Conservation (phyloP, 345 rosid species). For the Eucalyptus sp. region DNA sequence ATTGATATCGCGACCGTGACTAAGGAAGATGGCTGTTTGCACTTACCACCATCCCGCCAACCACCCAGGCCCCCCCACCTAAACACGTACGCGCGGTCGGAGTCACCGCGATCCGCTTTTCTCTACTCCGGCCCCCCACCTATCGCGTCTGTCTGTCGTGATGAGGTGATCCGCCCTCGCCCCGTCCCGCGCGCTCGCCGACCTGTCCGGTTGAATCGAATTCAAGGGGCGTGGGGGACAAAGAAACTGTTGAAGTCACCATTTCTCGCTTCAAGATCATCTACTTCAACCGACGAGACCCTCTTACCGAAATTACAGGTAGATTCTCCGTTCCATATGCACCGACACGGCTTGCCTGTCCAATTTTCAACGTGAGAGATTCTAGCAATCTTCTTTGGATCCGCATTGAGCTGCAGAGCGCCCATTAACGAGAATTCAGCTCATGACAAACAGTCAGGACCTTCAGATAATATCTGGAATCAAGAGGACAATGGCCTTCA, state of each 20-base stretch:
- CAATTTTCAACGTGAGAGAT: not conserved
- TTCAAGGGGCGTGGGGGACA: too few species aligned
- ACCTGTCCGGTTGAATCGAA: not conserved
- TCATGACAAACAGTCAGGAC: not conserved
- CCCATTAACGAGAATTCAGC: not conserved
- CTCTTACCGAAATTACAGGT: not conserved
- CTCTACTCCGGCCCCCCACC: not conserved
- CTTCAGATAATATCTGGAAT: not conserved
- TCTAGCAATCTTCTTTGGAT: not conserved
- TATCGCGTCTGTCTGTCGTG: not conserved
- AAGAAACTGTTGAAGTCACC: too few species aligned
- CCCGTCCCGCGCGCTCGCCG: not conserved
- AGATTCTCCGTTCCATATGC: not conserved
- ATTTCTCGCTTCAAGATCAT: not conserved
- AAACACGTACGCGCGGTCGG: not conserved
- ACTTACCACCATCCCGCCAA: not conserved
- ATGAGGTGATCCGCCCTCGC: not conserved
- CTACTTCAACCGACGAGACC: not conserved
- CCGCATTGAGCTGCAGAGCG: not conserved
- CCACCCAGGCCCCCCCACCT: not conserved
- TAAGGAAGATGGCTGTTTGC: not conserved
- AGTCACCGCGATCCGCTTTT: not conserved
- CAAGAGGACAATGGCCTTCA: not conserved
- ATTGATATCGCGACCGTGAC: not conserved
- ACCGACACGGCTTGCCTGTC: not conserved